A percentile compares a stretch with the other conserved stretches of the same genome.
Conservation (phyloP, 116 monocot genomes). For the Posidonia oceanica region DNA sequence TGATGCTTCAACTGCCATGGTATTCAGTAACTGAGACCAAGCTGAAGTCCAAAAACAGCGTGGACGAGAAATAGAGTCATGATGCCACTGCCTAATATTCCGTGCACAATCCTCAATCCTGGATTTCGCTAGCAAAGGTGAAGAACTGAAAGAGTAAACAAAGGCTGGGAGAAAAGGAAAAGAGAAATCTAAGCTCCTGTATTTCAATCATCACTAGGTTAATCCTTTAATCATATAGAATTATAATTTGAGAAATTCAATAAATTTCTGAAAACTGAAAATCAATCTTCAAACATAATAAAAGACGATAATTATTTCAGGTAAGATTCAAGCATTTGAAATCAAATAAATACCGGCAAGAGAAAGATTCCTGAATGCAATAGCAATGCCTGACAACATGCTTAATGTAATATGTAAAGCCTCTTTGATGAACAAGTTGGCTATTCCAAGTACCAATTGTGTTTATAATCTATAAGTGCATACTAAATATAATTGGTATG, state of each 20-base stretch:
- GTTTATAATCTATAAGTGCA: no score
- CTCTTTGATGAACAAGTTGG: no score
- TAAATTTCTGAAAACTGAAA: no score
- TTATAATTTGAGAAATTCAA: not conserved
- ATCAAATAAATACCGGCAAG: no score
- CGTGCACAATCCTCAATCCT: constrained; percentile 60
- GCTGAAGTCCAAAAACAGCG: constrained; percentile 64
- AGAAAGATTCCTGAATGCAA: no score
- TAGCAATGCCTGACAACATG: no score
- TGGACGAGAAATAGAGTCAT: constrained; percentile 86
- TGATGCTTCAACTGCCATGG: not conserved
- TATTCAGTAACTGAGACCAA: constrained; percentile 59
- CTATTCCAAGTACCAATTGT: no score
- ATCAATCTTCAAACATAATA: no score
- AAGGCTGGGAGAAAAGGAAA: not conserved
- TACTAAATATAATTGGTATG: no score
- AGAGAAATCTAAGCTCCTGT: not conserved
- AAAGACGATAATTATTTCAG: no score
- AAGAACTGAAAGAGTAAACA: not conserved
- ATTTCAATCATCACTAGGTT: not conserved
- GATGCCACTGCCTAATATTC: constrained; percentile 78
- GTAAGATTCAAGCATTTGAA: no score
- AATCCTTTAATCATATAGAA: not conserved
- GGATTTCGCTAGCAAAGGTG: constrained; percentile 53
- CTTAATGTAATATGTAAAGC: no score